These are phyloP conservation scores for Gentiana dahurica DNA, from an alignment of 257 asterid species.

Conservation along the genomic window DNA sequence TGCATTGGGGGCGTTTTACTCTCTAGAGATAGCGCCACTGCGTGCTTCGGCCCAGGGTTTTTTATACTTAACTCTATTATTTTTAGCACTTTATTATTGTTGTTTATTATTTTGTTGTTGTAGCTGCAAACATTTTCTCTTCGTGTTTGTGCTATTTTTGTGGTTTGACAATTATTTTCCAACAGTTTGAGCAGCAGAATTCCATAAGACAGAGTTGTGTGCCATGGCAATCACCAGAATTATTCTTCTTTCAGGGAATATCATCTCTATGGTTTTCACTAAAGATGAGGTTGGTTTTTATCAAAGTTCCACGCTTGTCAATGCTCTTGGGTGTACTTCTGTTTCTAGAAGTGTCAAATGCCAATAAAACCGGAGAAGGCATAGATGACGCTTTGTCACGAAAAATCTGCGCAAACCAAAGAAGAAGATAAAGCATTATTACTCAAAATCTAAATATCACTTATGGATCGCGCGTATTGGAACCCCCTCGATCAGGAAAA, in stretches of 20 bases:
- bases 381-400: conserved; percentile 58
- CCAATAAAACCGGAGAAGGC: conserved; percentile 74
- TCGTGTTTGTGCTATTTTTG: too few species aligned
- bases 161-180: too few species aligned
- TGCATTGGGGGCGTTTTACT: too few species aligned
- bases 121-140: too few species aligned
- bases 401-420: conserved; percentile 27
- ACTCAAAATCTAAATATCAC: background rate
- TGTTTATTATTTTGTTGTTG: too few species aligned
- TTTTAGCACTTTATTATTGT: too few species aligned
- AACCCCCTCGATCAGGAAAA: too few species aligned
- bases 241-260: conserved; percentile 47
- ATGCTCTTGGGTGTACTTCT: conserved; percentile 49
- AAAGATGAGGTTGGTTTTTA: conserved; percentile 85
- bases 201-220: conserved; percentile 22
- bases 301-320: conserved; percentile 14
- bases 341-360: conserved; percentile 61
- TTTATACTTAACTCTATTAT: too few species aligned
- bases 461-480: background rate
- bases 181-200: too few species aligned
- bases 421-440: too few species aligned
- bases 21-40: too few species aligned
- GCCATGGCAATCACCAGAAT: conserved; percentile 92
- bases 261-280: conserved; percentile 42
- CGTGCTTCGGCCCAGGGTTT: too few species aligned